phyloP scores from a whole-genome alignment of 2,329 filamentous ascomycete species.

The Clonostachys rosea region DNA sequence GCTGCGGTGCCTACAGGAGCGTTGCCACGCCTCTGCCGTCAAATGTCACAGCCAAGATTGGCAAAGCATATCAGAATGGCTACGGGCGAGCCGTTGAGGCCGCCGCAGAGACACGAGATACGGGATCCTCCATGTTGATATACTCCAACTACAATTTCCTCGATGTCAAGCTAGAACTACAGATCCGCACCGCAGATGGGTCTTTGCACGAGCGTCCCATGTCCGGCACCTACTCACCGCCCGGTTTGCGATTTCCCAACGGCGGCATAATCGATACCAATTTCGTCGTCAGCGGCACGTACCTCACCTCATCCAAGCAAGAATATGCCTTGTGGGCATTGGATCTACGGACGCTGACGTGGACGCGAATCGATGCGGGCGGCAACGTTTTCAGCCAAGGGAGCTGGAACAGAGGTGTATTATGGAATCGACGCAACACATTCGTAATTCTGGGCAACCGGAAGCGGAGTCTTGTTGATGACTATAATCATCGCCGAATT shows the following conservation, averaged over 20 bases:
- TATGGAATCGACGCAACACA: constrained; percentile 90
- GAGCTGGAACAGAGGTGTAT: constrained; percentile 92
- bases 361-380: constrained; percentile 93
- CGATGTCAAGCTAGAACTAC: constrained; percentile 92
- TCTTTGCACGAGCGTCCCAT: constrained; percentile 82
- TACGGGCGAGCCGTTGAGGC: constrained; percentile 42
- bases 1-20: constrained; percentile 93
- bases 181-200: constrained; percentile 81
- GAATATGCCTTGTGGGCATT: constrained; percentile 97
- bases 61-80: constrained; percentile 45
- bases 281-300: constrained; percentile 96
- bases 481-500: constrained; percentile 96
- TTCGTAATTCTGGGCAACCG: constrained; percentile 95
- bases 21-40: constrained; percentile 82
- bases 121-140: constrained; percentile 78
- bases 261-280: constrained; percentile 93
- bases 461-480: constrained; percentile 89
- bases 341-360: constrained; percentile 81
- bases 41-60: constrained; percentile 60
- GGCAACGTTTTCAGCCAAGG: constrained; percentile 93
- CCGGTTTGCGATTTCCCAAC: constrained; percentile 91
- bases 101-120: constrained; percentile 29
- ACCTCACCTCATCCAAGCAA: constrained; percentile 95
- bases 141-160: constrained; percentile 99
- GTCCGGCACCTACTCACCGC: constrained; percentile 81